Conservation (phyloP, 163 green algal species). For the Scenedesmus sp. region DNA sequence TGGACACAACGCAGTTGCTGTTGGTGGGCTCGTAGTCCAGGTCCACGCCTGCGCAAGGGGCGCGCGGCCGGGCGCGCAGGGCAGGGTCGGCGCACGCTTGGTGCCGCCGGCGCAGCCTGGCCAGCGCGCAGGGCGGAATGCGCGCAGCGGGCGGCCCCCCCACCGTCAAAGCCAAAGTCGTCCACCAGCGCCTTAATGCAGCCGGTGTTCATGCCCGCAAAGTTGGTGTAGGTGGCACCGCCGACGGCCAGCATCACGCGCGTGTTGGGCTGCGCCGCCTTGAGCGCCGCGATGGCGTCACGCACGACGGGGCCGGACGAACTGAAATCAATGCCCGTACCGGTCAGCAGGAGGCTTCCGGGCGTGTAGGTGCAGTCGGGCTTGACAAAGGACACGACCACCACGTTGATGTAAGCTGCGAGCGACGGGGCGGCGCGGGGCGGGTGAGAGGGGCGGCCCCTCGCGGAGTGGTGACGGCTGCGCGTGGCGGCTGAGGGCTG, state of each 20-base stretch:
- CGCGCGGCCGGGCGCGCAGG: background rate
- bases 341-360: conserved; percentile 6
- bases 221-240: conserved; percentile 40
- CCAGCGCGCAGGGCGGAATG: background rate
- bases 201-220: conserved; percentile 15
- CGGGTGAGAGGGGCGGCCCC: no score
- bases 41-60: conserved; percentile 1
- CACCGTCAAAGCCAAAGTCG: conserved; percentile 40
- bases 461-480: background rate
- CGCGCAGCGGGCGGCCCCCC: background rate
- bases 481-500: background rate
- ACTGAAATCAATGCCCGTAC: conserved; percentile 34
- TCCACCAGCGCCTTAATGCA: conserved; percentile 43
- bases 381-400: conserved; percentile 24
- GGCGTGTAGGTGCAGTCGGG: conserved; percentile 41
- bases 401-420: conserved; percentile 32
- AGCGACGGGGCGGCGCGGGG: background rate
- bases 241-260: conserved; percentile 41
- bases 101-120: background rate
- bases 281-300: conserved; percentile 19
- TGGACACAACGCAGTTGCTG: background rate
- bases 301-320: background rate
- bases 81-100: background rate
- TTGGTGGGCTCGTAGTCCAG: conserved; percentile 17
- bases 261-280: conserved; percentile 15